Base-by-base conservation (phyloP, 192 early-diverging fungal species). In the Phlyctochytrium bullatum region DNA sequence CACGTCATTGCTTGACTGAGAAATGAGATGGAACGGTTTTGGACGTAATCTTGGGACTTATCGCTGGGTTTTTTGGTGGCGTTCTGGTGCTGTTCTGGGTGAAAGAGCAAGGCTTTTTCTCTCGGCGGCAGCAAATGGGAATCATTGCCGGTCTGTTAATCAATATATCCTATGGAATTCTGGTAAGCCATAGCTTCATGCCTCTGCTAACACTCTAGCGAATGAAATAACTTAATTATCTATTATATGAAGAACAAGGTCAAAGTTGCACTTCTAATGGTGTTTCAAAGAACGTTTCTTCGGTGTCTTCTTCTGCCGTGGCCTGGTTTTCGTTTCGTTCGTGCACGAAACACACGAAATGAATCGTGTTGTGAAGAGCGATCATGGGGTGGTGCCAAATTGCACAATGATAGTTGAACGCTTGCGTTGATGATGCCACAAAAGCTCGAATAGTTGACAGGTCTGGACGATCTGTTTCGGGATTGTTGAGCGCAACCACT, bases 371-470 rank as follows among this genome's bases (percentile, higher is more conserved):
- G 54, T 86, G 83, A 10, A 93, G 68, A 4, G 81, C 83, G 52
- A 95, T 80, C 91, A 95, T 94, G 20, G 93, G 93, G 74, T 92
- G 91, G 71, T 95, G 93, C 93, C 93, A 95, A 52, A 88, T 82
- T 69, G 89, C 91, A 16, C 85, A 80, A 59, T 80, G 76, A 73
- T 95, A 95, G 75, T 86, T 93, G 66, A 95, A 83, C 1, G 90
- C 93, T 77, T 94, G 91, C 6, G 77, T 84, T 20, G 77, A 80
- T 62, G 67, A 76, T 20, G 84, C 91, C 28, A 90, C 75, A 72
- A 94, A 93, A 1, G 90, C 91, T 25, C 81, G 85, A 23, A 95
- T 64, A 0, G 91, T 90, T 51, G 62, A 72, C 70, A 89, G 62
- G 71, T 93, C 88, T 32, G 93, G 93, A 50, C 65, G 81, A 54